These are phyloP conservation scores for Saprolegnia diclina DNA, from an alignment of 352 stramenopile species.

Conservation along the genomic window DNA sequence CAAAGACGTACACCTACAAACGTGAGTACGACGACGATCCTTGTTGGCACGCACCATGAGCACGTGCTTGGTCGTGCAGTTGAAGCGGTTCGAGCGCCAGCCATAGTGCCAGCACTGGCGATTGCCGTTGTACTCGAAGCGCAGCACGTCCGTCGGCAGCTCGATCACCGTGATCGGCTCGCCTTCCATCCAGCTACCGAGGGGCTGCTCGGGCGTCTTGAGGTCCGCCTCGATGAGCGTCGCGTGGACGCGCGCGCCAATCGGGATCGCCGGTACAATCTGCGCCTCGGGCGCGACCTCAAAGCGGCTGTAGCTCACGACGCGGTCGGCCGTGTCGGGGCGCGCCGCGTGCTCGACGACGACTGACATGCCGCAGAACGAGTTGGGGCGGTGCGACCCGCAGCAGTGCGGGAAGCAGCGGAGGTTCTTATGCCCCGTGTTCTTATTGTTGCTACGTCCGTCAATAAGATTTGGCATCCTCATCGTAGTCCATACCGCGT, in stretches of 20 bases:
- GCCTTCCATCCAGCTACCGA: conserved; percentile 37
- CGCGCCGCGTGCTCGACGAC: conserved; percentile 46
- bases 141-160: background rate
- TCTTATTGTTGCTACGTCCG: conserved; percentile 72
- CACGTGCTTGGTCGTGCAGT: conserved; percentile 80
- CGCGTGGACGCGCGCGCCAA: background rate
- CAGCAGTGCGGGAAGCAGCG: conserved; percentile 79
- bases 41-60: conserved; percentile 39
- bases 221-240: conserved; percentile 34
- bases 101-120: conserved; percentile 82
- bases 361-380: conserved; percentile 72
- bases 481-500: conserved; percentile 7
- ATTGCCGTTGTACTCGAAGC: conserved; percentile 76
- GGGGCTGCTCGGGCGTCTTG: conserved; percentile 68
- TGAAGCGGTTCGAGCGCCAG: conserved; percentile 79
- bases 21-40: background rate
- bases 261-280: conserved; percentile 13
- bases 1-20: conserved; percentile 23
- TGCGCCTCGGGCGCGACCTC: conserved; percentile 43
- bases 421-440: conserved; percentile 67
- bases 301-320: conserved; percentile 61
- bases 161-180: conserved; percentile 2
- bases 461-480: background rate
- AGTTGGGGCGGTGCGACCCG: conserved; percentile 75
- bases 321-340: conserved; percentile 42